These are phyloP conservation scores for Phanerochaete sordida DNA, from an alignment of 768 basidiomycete species.

Conservation along the genomic window DNA sequence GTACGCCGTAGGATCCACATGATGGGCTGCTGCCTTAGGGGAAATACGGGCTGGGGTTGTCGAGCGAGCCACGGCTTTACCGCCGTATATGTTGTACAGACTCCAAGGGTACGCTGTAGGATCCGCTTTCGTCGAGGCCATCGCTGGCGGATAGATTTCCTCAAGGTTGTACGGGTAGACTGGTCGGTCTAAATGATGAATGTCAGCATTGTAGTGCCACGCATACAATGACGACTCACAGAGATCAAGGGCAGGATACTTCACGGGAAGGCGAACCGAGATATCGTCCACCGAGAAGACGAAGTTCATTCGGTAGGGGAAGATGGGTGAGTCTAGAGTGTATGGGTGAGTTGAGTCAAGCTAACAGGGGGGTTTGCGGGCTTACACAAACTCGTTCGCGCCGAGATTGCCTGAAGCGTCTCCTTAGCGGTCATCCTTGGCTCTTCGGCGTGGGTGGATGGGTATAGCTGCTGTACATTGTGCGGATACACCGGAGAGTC, in stretches of 20 bases:
- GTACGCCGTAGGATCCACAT: too few species aligned
- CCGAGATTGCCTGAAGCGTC: background rate
- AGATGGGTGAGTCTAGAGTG: conserved; percentile 34
- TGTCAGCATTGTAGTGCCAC: too few species aligned
- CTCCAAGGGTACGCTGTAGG: conserved; percentile 20
- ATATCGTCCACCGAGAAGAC: conserved; percentile 31
- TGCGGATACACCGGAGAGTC: conserved; percentile 6
- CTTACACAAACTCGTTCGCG: too few species aligned
- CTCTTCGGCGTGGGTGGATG: background rate
- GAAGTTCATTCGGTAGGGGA: conserved; percentile 35
- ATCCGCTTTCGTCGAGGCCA: conserved; percentile 1
- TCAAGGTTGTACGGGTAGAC: conserved; percentile 22
- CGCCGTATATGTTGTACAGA: conserved; percentile 16
- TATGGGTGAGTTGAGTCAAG: background rate
- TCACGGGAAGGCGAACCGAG: conserved; percentile 4
- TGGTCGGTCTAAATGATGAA: conserved; percentile 13
- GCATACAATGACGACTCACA: conserved; percentile 16
- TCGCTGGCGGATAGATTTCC: conserved; percentile 14
- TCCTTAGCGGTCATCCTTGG: background rate
- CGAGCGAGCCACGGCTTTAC: too few species aligned
- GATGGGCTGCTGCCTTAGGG: too few species aligned
- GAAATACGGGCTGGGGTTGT: too few species aligned
- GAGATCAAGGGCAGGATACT: conserved; percentile 25
- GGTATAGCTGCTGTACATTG: conserved; percentile 10
- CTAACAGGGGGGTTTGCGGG: too few species aligned